Percentiles rank a stretch among this genome's conserved stretches.
Evolutionary conservation across 305 asterid genomes (phyloP).

Genomic region (Lippia alba): DNA sequence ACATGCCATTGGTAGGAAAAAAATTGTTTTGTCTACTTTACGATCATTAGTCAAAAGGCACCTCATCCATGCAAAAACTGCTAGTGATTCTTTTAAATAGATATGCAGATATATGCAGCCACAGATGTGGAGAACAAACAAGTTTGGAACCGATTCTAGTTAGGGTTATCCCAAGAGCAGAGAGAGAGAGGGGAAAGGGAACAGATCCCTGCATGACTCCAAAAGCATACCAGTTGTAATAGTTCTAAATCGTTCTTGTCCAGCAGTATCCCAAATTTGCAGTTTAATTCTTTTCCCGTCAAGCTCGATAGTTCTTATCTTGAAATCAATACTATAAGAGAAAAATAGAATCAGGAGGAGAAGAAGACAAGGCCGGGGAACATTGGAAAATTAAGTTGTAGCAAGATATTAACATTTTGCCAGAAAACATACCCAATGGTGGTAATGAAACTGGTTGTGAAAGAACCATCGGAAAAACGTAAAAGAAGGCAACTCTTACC

Average conservation of each 20-base stretch:
- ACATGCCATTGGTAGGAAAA: background rate
- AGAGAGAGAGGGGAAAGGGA: constrained; percentile 3
- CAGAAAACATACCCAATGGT: constrained; percentile 77
- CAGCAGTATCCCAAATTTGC: constrained; percentile 97
- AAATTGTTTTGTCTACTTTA: constrained; percentile 13
- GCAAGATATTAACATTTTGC: constrained; percentile 13
- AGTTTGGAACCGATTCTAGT: constrained; percentile 19
- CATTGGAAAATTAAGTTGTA: background rate
- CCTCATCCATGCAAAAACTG: constrained; percentile 16
- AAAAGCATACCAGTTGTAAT: constrained; percentile 82
- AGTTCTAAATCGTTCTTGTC: constrained; percentile 94
- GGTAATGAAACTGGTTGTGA: constrained; percentile 95
- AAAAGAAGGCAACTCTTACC: constrained; percentile 99
- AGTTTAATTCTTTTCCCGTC: constrained; percentile 85
- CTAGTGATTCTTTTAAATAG: constrained; percentile 11
- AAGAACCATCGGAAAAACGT: constrained; percentile 97
- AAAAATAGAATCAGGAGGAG: constrained; percentile 23
- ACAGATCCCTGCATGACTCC: constrained; percentile 18
- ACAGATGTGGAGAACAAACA: constrained; percentile 4
- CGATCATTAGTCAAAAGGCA: background rate
- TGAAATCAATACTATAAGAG: constrained; percentile 79
- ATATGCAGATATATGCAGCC: background rate
- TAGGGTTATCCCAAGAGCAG: constrained; percentile 24
- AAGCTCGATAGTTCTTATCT: constrained; percentile 91
- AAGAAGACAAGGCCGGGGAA: constrained; percentile 14